phyloP scores from a whole-genome alignment of 768 basidiomycete genomes.

The Cubamyces lactineus region DNA sequence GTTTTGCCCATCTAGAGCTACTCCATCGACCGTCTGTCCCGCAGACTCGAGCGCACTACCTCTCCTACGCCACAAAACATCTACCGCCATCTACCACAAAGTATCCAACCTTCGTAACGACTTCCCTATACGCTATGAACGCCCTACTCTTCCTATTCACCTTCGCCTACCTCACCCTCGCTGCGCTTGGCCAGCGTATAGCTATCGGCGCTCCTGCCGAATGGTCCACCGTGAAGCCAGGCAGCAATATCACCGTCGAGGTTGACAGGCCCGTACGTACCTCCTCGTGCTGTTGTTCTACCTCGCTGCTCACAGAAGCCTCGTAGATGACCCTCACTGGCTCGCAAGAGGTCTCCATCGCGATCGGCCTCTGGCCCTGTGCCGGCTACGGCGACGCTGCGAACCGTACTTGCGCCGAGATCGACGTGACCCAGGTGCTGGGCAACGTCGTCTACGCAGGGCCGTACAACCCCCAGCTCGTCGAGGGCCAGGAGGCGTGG shows the following conservation, averaged over 20 bases:
- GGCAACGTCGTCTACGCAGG: conserved; percentile 38
- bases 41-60: conserved; percentile 1
- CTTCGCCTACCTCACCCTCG: conserved; percentile 27
- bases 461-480: conserved; percentile 32
- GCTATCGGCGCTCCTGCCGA: conserved; percentile 35
- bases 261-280: conserved; percentile 40
- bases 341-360: conserved; percentile 39
- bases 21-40: conserved; percentile 9
- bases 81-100: neutral
- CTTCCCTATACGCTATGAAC: neutral
- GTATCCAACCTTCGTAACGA: neutral
- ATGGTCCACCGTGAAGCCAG: conserved; percentile 30
- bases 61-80: neutral
- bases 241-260: conserved; percentile 38
- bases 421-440: conserved; percentile 27
- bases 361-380: conserved; percentile 38
- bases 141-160: conserved; percentile 19
- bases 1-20: neutral
- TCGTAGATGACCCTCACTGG: conserved; percentile 35
- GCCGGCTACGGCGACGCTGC: conserved; percentile 4
- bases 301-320: neutral
- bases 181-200: conserved; percentile 37
- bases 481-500: conserved; percentile 2
- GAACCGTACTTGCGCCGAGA: conserved; percentile 25
- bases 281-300: neutral